Evolutionary conservation across 805 yeast species (phyloP).

Genomic region (Barnettozyma wickerhamii): DNA sequence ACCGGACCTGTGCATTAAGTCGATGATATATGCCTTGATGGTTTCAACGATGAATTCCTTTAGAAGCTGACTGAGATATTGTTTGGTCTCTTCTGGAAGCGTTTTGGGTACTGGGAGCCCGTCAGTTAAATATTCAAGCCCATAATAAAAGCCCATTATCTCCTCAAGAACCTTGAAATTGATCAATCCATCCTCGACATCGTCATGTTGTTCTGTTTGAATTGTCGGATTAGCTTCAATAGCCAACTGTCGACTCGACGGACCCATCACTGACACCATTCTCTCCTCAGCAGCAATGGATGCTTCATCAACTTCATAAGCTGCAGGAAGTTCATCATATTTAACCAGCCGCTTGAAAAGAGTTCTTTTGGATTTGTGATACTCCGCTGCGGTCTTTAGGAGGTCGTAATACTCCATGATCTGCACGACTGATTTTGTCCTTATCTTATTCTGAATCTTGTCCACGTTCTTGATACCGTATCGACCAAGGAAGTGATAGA

Average conservation of each 20-base stretch:
- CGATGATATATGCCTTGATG: no score
- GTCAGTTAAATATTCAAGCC: no score
- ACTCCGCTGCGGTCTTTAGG: constrained; percentile 28
- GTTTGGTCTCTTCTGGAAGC: no score
- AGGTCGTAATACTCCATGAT: constrained; percentile 41
- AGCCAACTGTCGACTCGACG: background rate
- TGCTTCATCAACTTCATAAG: constrained; percentile 45
- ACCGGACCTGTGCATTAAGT: no score
- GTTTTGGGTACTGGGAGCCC: no score
- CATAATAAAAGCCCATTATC: no score
- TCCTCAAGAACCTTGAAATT: no score
- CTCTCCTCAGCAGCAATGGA: constrained; percentile 42
- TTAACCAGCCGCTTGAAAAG: constrained; percentile 24
- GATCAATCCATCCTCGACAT: constrained; percentile 1
- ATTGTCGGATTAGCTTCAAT: background rate
- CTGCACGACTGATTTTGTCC: constrained; percentile 39
- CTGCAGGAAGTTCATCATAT: constrained; percentile 46
- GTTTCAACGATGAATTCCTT: no score
- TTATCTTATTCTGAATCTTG: constrained; percentile 33
- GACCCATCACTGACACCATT: constrained; percentile 23
- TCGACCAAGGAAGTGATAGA: constrained; percentile 46
- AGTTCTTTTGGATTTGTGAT: constrained; percentile 22
- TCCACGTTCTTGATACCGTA: constrained; percentile 46
- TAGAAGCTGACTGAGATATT: no score
- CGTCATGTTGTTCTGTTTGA: background rate